Base-by-base conservation (phyloP, 257 asterid genomes). In the Nicotiana obtusifolia region DNA sequence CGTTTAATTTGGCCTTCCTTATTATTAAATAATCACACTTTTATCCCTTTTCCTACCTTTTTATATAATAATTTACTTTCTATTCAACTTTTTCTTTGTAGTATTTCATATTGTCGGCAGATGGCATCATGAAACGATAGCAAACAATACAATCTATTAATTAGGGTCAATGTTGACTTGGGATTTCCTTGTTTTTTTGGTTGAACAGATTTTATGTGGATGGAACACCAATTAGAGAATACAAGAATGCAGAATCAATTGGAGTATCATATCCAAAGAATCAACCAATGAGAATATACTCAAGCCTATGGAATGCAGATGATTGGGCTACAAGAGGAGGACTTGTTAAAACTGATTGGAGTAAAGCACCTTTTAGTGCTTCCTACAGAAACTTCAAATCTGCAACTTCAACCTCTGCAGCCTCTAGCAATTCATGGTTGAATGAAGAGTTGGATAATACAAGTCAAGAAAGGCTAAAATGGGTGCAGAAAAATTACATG, bases 321-420 rank as follows among this genome's bases (percentile, higher is more conserved):
- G 93, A 84, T 0, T 93, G 97, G 95, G 95, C 97, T 9, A 90
- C 97, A 4, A 95, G 91, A n/a, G 88, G 86, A 4, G 97, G 97
- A 5, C 86, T 59, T 6, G 91, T 93, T 1, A 92, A 90, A 84
- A 93, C 96, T 0, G 85, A 92, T 47, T 93, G 98, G 97, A 85
- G 85, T 0, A 73, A 89, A 64, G 97, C 97, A 15, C 98, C 98
- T 0, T 93, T 93, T 79, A 81, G 83, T 1, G 95, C 97, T 57
- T 81, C 93, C 0, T 93, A 93, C 82, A 73, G 89, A 77, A 92
- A 91, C 41, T 93, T 84, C 85, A 83, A 33, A 0, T 89, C 89
- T 53, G 83, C 77, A 56, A 44, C 67, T 2, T 78, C 82, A 0
- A 28, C 2, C 30, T 17, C 61, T 17, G 10, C 49, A 7, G 49